Conservation (phyloP, 805 yeast species). For the Brettanomyces custersianus region DNA sequence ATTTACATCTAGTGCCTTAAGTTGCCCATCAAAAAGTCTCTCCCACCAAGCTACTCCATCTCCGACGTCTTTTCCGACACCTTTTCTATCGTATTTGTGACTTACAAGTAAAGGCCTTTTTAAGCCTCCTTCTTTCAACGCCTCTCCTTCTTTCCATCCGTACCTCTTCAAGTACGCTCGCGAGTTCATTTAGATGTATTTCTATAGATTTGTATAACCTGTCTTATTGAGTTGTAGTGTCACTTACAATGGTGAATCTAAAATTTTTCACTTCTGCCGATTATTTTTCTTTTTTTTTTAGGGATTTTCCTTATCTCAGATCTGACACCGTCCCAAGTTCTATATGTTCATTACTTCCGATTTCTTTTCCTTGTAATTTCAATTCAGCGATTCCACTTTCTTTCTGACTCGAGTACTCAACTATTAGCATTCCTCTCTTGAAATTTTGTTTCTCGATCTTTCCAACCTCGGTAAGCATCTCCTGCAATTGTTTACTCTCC, state of each 20-base stretch:
- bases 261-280: background rate
- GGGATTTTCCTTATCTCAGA: no score
- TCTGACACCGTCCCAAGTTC: background rate
- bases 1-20: constrained; percentile 54
- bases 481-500: background rate
- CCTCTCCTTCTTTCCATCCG: constrained; percentile 94
- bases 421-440: constrained; percentile 13
- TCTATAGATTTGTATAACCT: no score
- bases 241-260: background rate
- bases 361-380: constrained; percentile 5
- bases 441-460: constrained; percentile 3
- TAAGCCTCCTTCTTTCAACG: constrained; percentile 69
- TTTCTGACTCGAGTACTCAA: constrained; percentile 7
- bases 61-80: constrained; percentile 70
- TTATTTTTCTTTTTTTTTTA: background rate
- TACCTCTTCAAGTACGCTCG: constrained; percentile 59
- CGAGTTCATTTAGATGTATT: constrained; percentile 63
- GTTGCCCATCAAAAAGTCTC: constrained; percentile 84
- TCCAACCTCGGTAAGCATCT: background rate
- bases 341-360: background rate
- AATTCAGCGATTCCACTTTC: constrained; percentile 19
- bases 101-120: constrained; percentile 80
- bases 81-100: constrained; percentile 85
- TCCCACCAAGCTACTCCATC: constrained; percentile 98
- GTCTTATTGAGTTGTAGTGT: no score